Percentiles rank a stretch among this genome's conserved stretches.
Conservation (phyloP, 208 protist genomes). For the Herpetomonas muscarum region DNA sequence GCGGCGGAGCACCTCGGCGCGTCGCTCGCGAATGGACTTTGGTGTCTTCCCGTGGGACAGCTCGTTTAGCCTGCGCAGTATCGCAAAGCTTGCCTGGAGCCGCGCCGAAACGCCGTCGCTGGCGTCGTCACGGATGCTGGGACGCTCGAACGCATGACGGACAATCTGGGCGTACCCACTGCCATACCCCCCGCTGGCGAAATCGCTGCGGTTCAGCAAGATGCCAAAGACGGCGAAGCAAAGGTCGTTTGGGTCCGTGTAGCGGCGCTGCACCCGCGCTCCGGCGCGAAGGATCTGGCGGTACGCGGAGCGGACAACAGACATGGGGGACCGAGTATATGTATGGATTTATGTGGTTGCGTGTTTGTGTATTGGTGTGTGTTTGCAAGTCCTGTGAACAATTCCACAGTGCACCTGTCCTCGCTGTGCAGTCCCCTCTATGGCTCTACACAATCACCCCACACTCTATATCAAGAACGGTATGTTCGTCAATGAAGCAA, state of each 20-base stretch:
- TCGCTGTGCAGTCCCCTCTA: too few relatives aligned
- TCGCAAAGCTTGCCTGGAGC: conserved; percentile 51
- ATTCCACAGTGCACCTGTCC: too few relatives aligned
- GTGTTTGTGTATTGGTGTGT: neutral
- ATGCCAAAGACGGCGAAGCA: conserved; percentile 73
- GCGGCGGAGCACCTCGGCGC: neutral
- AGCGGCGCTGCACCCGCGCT: conserved; percentile 20
- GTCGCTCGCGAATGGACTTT: neutral
- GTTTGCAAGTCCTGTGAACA: neutral
- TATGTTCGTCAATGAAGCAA: neutral
- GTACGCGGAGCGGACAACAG: conserved; percentile 58
- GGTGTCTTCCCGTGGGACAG: conserved; percentile 12
- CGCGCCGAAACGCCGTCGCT: conserved; percentile 38
- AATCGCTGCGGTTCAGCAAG: conserved; percentile 47
- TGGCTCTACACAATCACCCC: too few relatives aligned
- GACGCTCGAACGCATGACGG: conserved; percentile 54
- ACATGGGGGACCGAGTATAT: conserved; percentile 19
- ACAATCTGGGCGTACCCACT: conserved; percentile 29
- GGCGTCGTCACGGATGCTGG: conserved; percentile 31
- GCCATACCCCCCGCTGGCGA: conserved; percentile 67
- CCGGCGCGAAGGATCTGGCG: conserved; percentile 61
- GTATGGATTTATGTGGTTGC: neutral
- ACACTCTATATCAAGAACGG: neutral
- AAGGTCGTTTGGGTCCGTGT: conserved; percentile 51
- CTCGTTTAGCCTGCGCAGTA: conserved; percentile 49